These are phyloP conservation scores for Phytophthora palmivora DNA, from an alignment of 352 stramenopile species.

Conservation along the genomic window DNA sequence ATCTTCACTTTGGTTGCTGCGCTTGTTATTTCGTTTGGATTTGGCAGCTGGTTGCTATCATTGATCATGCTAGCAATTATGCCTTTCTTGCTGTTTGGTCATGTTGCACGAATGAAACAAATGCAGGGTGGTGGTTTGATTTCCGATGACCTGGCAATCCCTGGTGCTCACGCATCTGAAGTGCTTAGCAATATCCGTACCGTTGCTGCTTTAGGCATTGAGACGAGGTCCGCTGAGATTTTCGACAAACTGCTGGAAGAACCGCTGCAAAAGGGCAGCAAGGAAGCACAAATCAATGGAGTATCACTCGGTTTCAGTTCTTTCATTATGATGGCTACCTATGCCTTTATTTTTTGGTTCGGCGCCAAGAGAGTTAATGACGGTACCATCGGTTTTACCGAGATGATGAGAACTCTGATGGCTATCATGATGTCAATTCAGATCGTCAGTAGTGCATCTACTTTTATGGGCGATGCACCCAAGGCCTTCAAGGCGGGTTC, in stretches of 20 bases:
- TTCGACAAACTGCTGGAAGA: constrained; percentile 38
- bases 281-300: constrained; percentile 51
- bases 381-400: constrained; percentile 43
- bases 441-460: constrained; percentile 36
- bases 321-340: too few species aligned
- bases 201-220: constrained; percentile 47
- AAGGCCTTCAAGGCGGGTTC: too few species aligned
- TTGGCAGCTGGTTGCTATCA: constrained; percentile 73
- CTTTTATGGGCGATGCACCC: too few species aligned
- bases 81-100: constrained; percentile 61
- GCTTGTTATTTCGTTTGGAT: constrained; percentile 68
- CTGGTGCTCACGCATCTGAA: constrained; percentile 55
- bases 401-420: constrained; percentile 65
- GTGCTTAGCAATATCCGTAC: constrained; percentile 61
- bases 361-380: constrained; percentile 55
- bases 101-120: constrained; percentile 46
- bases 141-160: constrained; percentile 36
- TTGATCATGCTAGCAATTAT: constrained; percentile 71
- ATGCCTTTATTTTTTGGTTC: too few species aligned
- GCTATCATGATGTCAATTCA: constrained; percentile 55
- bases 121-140: constrained; percentile 34
- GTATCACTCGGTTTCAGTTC: too few species aligned
- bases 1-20: constrained; percentile 62
- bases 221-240: constrained; percentile 24
- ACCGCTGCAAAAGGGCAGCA: constrained; percentile 35